Evolutionary conservation across 2,329 filamentous ascomycete species (phyloP).

Genomic region (Hypoxylon sp.): DNA sequence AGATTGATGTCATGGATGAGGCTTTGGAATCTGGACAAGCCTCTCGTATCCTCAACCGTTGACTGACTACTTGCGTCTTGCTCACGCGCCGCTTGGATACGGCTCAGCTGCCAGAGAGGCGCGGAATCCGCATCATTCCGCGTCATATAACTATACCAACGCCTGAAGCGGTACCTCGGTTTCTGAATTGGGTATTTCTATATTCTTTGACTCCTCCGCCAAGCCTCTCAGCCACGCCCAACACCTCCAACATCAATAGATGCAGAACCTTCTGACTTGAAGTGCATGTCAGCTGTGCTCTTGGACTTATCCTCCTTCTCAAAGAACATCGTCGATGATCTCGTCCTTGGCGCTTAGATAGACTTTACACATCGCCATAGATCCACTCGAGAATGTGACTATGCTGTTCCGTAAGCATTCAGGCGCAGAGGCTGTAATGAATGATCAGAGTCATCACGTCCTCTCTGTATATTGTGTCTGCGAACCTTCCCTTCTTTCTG

Average conservation of each 20-base stretch:
- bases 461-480: neutral
- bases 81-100: slow-evolving; percentile 23
- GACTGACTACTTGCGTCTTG: slow-evolving; percentile 5
- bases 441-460: neutral
- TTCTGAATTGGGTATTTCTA: slow-evolving; percentile 35
- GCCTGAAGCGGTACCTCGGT: slow-evolving; percentile 36
- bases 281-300: slow-evolving; percentile 8
- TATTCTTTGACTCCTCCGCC: slow-evolving; percentile 23
- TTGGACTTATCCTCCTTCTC: neutral
- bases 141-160: slow-evolving; percentile 27
- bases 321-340: neutral
- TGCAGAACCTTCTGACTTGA: slow-evolving; percentile 7
- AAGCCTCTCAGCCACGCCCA: slow-evolving; percentile 35
- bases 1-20: slow-evolving; percentile 24
- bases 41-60: slow-evolving; percentile 41
- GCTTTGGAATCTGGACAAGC: slow-evolving; percentile 17
- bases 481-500: neutral
- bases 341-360: slow-evolving; percentile 15
- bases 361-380: neutral
- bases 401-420: neutral
- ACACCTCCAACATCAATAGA: slow-evolving; percentile 11
- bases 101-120: slow-evolving; percentile 18
- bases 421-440: neutral
- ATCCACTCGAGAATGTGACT: neutral
- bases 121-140: slow-evolving; percentile 28